These are phyloP conservation scores for Yarrowia osloensis DNA, from an alignment of 805 yeast genomes.

Conservation along the genomic window DNA sequence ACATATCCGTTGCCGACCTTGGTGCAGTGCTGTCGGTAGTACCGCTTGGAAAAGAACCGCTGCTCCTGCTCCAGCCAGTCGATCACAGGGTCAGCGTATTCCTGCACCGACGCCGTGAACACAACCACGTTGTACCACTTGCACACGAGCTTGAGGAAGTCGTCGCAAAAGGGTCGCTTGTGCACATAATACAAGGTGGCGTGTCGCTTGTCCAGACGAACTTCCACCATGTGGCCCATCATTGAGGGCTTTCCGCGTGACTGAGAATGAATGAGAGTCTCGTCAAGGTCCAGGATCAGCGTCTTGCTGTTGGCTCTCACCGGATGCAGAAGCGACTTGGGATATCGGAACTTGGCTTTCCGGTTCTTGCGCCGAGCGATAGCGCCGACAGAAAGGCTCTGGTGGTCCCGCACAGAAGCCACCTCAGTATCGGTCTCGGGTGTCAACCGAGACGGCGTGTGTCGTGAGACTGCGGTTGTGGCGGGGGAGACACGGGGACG, in stretches of 20 bases:
- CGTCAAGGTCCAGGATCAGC: slow-evolving; percentile 86
- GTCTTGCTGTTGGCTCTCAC: slow-evolving; percentile 52
- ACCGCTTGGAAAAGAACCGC: slow-evolving; percentile 57
- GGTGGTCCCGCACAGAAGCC: neutral
- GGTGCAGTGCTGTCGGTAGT: slow-evolving; percentile 79
- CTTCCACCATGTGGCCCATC: slow-evolving; percentile 76
- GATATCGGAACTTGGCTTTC: slow-evolving; percentile 18
- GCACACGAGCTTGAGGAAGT: slow-evolving; percentile 72
- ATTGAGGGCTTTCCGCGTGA: slow-evolving; percentile 56
- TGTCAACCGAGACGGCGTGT: neutral
- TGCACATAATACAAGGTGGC: slow-evolving; percentile 86
- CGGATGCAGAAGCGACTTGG: slow-evolving; percentile 19
- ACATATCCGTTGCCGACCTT: slow-evolving; percentile 73
- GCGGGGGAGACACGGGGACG: neutral
- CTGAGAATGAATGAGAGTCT: slow-evolving; percentile 89
- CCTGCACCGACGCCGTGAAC: slow-evolving; percentile 92
- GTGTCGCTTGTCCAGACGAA: slow-evolving; percentile 61
- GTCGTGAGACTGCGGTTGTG: neutral
- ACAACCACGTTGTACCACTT: slow-evolving; percentile 88
- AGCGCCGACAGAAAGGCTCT: neutral
- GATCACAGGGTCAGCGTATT: slow-evolving; percentile 95
- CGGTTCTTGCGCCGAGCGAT: neutral
- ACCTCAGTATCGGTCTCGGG: slow-evolving; percentile 6
- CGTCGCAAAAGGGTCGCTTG: slow-evolving; percentile 89
- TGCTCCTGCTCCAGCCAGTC: slow-evolving; percentile 80